Conservation (phyloP, 176 grass and related monocot species). For the Cenchrus americanus region DNA sequence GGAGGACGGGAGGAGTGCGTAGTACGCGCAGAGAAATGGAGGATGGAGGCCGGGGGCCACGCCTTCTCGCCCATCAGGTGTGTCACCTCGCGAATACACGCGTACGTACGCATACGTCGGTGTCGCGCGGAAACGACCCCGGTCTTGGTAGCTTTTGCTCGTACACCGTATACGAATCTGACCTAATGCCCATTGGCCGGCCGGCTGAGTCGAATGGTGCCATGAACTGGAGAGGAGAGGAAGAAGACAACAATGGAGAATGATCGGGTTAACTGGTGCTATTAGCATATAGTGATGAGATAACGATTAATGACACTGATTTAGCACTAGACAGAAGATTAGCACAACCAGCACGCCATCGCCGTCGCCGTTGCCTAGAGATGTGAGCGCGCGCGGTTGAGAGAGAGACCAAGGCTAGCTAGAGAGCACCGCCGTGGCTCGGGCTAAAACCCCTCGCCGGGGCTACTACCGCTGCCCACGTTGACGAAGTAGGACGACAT, state of each 20-base stretch:
- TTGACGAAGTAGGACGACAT: constrained; percentile 75
- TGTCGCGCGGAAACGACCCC: constrained; percentile 9
- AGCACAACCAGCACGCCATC: background rate
- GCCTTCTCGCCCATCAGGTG: constrained; percentile 40
- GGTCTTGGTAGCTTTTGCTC: background rate
- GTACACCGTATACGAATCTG: background rate
- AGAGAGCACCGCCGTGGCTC: too few relatives aligned
- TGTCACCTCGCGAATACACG: constrained; percentile 17
- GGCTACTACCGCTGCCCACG: constrained; percentile 52
- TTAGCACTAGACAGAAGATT: background rate
- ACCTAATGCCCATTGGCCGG: background rate
- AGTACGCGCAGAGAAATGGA: background rate
- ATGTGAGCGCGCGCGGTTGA: background rate
- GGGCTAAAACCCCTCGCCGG: constrained; percentile 68
- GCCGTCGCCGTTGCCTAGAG: background rate
- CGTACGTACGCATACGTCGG: background rate
- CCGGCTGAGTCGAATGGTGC: background rate
- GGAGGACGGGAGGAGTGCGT: background rate
- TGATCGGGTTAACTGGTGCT: constrained; percentile 28
- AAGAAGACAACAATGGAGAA: background rate
- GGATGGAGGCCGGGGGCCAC: background rate
- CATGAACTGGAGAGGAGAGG: background rate
- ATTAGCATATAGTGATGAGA: background rate
- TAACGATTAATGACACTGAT: constrained; percentile 12
- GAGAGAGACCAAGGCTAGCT: background rate